These are phyloP conservation scores for Trichoderma sp. DNA, from an alignment of 2,329 filamentous ascomycete genomes.

Conservation along the genomic window DNA sequence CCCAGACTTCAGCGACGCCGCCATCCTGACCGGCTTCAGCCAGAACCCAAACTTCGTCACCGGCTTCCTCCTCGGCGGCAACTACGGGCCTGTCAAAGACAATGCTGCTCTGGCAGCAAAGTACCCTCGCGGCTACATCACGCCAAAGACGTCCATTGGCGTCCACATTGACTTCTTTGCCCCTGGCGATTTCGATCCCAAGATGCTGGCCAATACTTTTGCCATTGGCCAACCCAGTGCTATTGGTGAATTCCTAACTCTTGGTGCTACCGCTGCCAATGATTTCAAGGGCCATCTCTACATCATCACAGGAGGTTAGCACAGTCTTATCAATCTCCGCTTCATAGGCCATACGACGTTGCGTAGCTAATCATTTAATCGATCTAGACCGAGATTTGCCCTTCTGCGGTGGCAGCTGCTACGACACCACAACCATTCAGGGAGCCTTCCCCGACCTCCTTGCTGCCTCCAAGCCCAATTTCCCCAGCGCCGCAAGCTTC, in stretches of 20 bases:
- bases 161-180: constrained; percentile 57
- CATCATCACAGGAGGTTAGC: constrained; percentile 58
- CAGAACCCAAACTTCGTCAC: constrained; percentile 48
- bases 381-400: constrained; percentile 49
- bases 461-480: constrained; percentile 43
- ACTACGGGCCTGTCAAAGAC: constrained; percentile 48
- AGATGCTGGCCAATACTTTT: constrained; percentile 50
- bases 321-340: not conserved
- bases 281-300: constrained; percentile 57
- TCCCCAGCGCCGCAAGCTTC: constrained; percentile 51
- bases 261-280: constrained; percentile 43
- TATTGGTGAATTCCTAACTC: constrained; percentile 59
- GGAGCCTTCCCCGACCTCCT: constrained; percentile 45
- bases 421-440: constrained; percentile 43
- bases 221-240: constrained; percentile 57
- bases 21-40: constrained; percentile 63
- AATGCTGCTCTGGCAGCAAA: constrained; percentile 32
- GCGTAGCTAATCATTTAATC: not conserved
- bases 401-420: constrained; percentile 65
- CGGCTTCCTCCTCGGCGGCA: constrained; percentile 47
- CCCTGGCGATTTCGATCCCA: constrained; percentile 57
- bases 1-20: constrained; percentile 56
- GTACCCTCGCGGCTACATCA: constrained; percentile 56
- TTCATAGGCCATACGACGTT: not conserved
- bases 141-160: constrained; percentile 46